Conservation (phyloP, 1,284 basidiomycete genomes). For the Cutaneotrichosporon cyanovorans region DNA sequence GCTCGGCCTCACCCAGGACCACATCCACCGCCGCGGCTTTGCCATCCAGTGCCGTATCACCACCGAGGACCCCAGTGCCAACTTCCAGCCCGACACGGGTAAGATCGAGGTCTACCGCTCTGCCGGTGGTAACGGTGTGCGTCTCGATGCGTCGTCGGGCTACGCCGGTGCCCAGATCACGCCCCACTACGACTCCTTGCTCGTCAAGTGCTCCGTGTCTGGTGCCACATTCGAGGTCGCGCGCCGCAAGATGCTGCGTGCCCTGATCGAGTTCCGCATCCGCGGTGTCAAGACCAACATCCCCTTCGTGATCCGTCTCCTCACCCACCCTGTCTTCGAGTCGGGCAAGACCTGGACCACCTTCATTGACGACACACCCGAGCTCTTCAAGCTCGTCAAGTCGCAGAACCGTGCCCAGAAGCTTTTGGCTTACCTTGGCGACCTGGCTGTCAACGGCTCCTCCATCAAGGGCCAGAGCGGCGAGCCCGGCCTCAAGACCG, state of each 20-base stretch:
- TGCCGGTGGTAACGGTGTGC: constrained; percentile 97
- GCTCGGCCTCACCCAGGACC: constrained; percentile 93
- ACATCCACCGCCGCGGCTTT: constrained; percentile 90
- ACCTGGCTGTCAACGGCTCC: constrained; percentile 94
- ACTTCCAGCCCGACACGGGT: constrained; percentile 97
- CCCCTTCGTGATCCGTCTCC: constrained; percentile 94
- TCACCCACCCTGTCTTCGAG: constrained; percentile 97
- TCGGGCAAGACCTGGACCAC: constrained; percentile 98
- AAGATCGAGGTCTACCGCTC: constrained; percentile 99
- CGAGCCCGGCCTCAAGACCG: constrained; percentile 88
- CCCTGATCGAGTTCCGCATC: constrained; percentile 98
- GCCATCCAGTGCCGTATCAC: constrained; percentile 99
- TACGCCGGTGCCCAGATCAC: constrained; percentile 99
- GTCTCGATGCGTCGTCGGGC: constrained; percentile 93
- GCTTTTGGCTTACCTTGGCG: constrained; percentile 90
- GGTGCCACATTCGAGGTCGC: constrained; percentile 98
- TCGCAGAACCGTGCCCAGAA: constrained; percentile 99
- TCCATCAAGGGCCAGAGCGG: constrained; percentile 70
- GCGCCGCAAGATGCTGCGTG: constrained; percentile 96
- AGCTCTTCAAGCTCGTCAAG: constrained; percentile 96
- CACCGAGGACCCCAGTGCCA: constrained; percentile 86
- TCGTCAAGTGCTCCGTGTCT: constrained; percentile 93
- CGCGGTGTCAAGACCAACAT: constrained; percentile 99
- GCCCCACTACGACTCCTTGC: constrained; percentile 95
- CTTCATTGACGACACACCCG: constrained; percentile 98